Base-by-base conservation (phyloP, 306 rosid species). In the Pterocarpus macrocarpus region DNA sequence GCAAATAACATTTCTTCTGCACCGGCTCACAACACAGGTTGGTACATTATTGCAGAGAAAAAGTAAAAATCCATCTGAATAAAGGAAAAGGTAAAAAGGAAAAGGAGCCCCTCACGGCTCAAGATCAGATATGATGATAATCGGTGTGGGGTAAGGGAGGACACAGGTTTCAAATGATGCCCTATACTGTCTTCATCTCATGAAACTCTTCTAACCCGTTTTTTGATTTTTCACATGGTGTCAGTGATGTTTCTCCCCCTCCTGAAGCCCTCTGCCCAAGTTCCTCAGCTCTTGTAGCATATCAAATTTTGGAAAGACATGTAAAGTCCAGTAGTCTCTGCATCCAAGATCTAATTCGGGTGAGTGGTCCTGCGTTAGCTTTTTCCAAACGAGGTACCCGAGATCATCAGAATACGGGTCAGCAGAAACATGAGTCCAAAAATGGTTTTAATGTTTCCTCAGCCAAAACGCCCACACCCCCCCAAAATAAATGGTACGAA, bases 361-460 rank as follows among this genome's bases (percentile, higher is more conserved):
- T 64, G 79, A 73, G 90, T 83, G 88, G 90, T 88, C 91, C 93
- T 85, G 32, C 44, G 2, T 17, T 50, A 43, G 62, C 76, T 75
- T 80, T 80, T 73, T 69, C 12, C 28, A 34, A 69, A 59, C 16
- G 71, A 59, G 67, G 79, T 16, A 73, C 50, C 53, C 57, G 2
- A 41, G 52, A 81, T 69, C 52, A 62, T 43, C 72, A 83, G 83
- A 66, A 61, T 8, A 49, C 39, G 52, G 74, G 64, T 59, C 68
- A 41, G n/a, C 72, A 64, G 55, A 39, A 65, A 65, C 71, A 80
- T 63, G 80, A 47, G 84, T 69, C 78, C 89, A 77, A 70, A 82
- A 78, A 7, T 34, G 71, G 34, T 69, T 73, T 86, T 41, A 62
- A 70, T 80, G 83, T 69, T 83, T 65, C 69, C 69, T 34, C 56